phyloP scores from a whole-genome alignment of 116 monocot genomes.

The Cymodocea nodosa region DNA sequence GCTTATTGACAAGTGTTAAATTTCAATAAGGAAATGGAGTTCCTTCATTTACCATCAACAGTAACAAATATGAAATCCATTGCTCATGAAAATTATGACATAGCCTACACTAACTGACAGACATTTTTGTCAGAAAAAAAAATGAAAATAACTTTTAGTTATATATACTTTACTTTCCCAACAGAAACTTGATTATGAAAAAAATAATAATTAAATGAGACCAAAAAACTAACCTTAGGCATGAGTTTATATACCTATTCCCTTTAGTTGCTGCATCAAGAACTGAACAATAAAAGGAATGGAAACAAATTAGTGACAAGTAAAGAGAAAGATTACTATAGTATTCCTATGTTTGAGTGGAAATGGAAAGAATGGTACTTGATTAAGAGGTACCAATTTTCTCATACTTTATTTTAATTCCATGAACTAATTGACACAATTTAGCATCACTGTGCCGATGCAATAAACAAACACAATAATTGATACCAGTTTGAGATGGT shows the following conservation, averaged over 20 bases:
- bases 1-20: too few species aligned
- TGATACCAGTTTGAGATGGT: not conserved
- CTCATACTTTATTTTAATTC: not conserved
- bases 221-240: constrained; percentile 47
- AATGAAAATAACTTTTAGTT: not conserved
- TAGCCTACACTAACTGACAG: too few species aligned
- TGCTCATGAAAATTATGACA: too few species aligned
- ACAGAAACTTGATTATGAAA: not conserved
- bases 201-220: constrained; percentile 5
- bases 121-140: too few species aligned
- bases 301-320: not conserved
- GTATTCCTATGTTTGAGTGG: not conserved
- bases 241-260: constrained; percentile 92
- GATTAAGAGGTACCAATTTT: not conserved
- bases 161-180: not conserved
- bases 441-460: too few species aligned
- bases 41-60: too few species aligned
- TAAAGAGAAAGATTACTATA: not conserved
- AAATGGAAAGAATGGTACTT: not conserved
- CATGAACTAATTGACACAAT: too few species aligned
- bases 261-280: constrained; percentile 93
- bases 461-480: too few species aligned
- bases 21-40: too few species aligned
- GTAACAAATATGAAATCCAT: too few species aligned
- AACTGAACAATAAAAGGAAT: constrained; percentile 29